A percentile compares a stretch with the other conserved stretches of the same genome.
Conservation (phyloP, 1,139 yeast genomes). For the Diutina sp. region DNA sequence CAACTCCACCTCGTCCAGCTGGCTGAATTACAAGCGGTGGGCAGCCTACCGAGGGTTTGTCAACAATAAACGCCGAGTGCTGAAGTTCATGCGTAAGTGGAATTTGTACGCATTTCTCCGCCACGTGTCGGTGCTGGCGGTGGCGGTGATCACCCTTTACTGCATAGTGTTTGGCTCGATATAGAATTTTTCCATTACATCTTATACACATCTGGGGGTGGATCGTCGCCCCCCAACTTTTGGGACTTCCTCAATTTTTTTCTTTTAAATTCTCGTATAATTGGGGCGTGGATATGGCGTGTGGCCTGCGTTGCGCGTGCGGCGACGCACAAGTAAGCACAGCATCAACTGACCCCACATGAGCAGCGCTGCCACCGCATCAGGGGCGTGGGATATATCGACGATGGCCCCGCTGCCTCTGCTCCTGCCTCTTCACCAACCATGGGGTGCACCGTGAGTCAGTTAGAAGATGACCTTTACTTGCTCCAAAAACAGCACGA, state of each 20-base stretch:
- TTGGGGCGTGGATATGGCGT: neutral
- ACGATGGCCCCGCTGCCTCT: neutral
- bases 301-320: neutral
- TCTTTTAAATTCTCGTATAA: no score
- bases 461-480: neutral
- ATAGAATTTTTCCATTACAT: neutral
- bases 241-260: no score
- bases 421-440: neutral
- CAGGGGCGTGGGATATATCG: neutral
- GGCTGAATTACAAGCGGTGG: neutral
- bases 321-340: neutral
- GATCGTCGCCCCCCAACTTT: no score
- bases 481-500: neutral
- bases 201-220: neutral
- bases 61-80: neutral
- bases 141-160: neutral
- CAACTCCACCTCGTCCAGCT: constrained; percentile 5
- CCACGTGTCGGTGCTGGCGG: constrained; percentile 4
- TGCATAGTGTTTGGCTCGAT: constrained; percentile 1
- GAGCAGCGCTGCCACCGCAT: neutral
- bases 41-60: neutral
- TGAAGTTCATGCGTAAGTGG: constrained; percentile 7
- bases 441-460: constrained; percentile 1
- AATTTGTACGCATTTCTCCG: constrained; percentile 7
- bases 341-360: neutral